Evolutionary conservation across 176 grass and related monocot genomes (phyloP), one percentile per base, ranked within the genome.

Genomic region (Saccharum spontaneum): DNA sequence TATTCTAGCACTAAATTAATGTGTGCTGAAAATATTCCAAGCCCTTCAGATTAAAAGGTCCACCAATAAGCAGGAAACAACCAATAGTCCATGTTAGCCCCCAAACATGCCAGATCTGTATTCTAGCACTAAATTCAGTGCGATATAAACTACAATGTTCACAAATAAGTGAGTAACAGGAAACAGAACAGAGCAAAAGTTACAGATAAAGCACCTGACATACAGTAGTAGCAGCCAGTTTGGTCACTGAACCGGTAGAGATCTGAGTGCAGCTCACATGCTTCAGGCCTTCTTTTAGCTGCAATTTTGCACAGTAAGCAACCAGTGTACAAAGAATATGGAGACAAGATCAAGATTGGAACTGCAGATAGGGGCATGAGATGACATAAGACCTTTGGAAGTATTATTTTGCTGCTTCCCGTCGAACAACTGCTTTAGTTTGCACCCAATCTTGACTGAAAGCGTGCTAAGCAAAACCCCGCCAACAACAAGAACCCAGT

Each of bases 401-500:
- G 83, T 61, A 70, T 50, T 87, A 78, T 83, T 78, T 63, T 90
- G 89, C 33, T 80, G 89, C 67, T 89, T 98, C 28, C 10, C 88
- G 41, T 92, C 93, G 20, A 95, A 95, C 50, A 85, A 57, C 65
- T 95, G 89, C 78, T 90, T 98, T 69, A 98, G 70, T 79, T 98
- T 95, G 93, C 88, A 95, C 72, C 91, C 96, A 60, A 98, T 78
- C 77, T 79, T 92, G 38, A 98, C 66, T 54, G 96, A 93, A 73
- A 98, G 81, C 23, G 93, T 90, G 87, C 91, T 95, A 34, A 98
- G 89, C 65, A 98, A 79, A 86, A 90, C 87, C 70, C 89, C 93
- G 12, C 91, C 96, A 22, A 86, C 86, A 90, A 98, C 83, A 93
- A 98, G 82, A 73, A 94, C 81, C 96, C 96, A 98, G 90, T 87